A percentile compares a stretch with the other conserved stretches of the same genome.
These are phyloP conservation scores for Syzygium jambos DNA, from an alignment of 345 rosid species.

Conservation along the genomic window DNA sequence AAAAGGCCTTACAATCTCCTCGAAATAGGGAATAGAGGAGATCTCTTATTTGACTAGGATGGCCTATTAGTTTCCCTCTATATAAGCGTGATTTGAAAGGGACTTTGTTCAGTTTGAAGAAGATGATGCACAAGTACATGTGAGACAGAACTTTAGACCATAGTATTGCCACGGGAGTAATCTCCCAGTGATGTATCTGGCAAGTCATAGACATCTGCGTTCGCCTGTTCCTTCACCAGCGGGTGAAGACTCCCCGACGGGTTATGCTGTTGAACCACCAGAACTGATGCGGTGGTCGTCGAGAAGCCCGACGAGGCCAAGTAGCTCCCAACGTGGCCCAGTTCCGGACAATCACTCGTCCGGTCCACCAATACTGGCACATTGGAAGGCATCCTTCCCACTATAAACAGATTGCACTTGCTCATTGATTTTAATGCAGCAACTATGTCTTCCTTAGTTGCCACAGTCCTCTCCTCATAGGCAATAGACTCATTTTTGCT, in stretches of 20 bases:
- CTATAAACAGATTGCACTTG: slow-evolving; percentile 27
- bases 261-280: slow-evolving; percentile 17
- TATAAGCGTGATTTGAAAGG: neutral
- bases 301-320: slow-evolving; percentile 19
- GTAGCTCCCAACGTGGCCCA: slow-evolving; percentile 29
- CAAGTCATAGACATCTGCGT: neutral
- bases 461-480: slow-evolving; percentile 12
- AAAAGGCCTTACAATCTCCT: neutral
- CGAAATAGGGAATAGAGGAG: neutral
- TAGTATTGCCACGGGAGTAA: neutral
- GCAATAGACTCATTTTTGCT: slow-evolving; percentile 7
- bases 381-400: slow-evolving; percentile 18
- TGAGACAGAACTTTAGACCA: neutral
- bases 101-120: neutral
- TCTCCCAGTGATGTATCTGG: slow-evolving; percentile 6
- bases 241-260: slow-evolving; percentile 2
- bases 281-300: slow-evolving; percentile 15
- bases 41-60: neutral
- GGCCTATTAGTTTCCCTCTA: neutral
- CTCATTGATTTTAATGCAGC: slow-evolving; percentile 2
- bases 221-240: neutral
- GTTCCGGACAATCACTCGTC: slow-evolving; percentile 21
- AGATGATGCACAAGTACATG: neutral
- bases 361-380: slow-evolving; percentile 1
- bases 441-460: slow-evolving; percentile 5